These are phyloP conservation scores for Isochrysis galbana DNA, from an alignment of 78 protist genomes.

Conservation along the genomic window DNA sequence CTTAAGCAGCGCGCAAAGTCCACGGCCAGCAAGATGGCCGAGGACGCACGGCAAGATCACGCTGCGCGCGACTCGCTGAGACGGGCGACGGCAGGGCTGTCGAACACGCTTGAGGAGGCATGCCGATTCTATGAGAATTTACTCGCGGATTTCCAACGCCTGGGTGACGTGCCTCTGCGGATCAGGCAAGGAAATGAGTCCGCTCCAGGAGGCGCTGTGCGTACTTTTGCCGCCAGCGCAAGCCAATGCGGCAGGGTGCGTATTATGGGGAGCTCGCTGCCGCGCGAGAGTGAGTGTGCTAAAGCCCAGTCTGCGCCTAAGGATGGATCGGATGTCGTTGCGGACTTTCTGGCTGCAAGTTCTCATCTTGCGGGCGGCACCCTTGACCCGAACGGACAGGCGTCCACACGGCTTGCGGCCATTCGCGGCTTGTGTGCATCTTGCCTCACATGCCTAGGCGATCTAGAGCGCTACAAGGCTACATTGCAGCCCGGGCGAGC, in stretches of 20 bases:
- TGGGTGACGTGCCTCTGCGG: neutral
- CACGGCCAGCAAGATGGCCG: neutral
- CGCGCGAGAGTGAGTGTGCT: too few species aligned
- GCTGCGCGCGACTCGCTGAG: neutral
- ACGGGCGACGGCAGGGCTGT: neutral
- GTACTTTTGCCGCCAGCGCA: neutral
- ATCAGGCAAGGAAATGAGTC: neutral
- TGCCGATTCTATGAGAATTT: neutral
- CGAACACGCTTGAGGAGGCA: neutral
- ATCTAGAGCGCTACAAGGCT: neutral
- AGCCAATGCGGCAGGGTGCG: too few species aligned
- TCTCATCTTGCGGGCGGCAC: neutral
- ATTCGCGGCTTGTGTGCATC: neutral
- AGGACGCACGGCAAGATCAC: neutral
- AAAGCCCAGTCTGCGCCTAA: too few species aligned
- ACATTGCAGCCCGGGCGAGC: neutral
- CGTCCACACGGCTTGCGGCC: neutral
- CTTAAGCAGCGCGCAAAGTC: neutral
- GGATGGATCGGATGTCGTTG: neutral
- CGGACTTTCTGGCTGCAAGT: neutral
- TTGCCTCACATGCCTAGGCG: neutral
- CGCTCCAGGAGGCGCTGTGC: neutral
- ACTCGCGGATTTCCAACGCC: neutral
- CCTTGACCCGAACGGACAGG: neutral
- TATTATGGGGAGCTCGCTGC: neutral